Percentiles rank a stretch among this genome's conserved stretches.
phyloP scores from a whole-genome alignment of 768 basidiomycete genomes.

The Leccinum boreale region DNA sequence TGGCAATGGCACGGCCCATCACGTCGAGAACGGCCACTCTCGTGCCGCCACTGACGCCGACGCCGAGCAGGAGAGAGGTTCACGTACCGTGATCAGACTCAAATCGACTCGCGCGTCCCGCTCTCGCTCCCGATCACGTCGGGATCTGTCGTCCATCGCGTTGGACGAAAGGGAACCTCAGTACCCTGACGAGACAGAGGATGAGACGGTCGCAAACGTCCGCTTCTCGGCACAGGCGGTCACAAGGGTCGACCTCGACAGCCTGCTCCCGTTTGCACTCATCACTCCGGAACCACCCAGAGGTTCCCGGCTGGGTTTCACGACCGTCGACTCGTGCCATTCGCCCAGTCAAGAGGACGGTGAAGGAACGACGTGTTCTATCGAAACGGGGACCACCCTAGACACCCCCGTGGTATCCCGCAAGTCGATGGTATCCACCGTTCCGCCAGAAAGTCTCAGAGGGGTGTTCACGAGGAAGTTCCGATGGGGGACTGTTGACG shows the following conservation, averaged over 20 bases:
- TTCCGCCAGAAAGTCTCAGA: constrained; percentile 63
- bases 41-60: constrained; percentile 37
- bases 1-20: constrained; percentile 27
- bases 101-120: constrained; percentile 43
- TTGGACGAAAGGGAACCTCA: constrained; percentile 56
- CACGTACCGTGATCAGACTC: constrained; percentile 77
- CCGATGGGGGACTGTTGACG: constrained; percentile 87
- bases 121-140: constrained; percentile 72
- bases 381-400: constrained; percentile 35
- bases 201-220: constrained; percentile 69
- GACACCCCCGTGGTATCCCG: constrained; percentile 37
- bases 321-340: constrained; percentile 20
- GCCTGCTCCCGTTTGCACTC: constrained; percentile 73
- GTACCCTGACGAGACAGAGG: constrained; percentile 55
- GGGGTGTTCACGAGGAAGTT: constrained; percentile 77
- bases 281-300: constrained; percentile 64
- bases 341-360: constrained; percentile 16
- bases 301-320: constrained; percentile 21
- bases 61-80: constrained; percentile 49
- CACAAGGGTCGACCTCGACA: constrained; percentile 54
- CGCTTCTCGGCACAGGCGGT: constrained; percentile 73
- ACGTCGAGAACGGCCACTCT: constrained; percentile 23
- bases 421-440: constrained; percentile 35
- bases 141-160: constrained; percentile 59
- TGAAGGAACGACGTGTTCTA: constrained; percentile 16